phyloP scores from a whole-genome alignment of 129 eudicot genomes.

The Deinandra increscens region DNA sequence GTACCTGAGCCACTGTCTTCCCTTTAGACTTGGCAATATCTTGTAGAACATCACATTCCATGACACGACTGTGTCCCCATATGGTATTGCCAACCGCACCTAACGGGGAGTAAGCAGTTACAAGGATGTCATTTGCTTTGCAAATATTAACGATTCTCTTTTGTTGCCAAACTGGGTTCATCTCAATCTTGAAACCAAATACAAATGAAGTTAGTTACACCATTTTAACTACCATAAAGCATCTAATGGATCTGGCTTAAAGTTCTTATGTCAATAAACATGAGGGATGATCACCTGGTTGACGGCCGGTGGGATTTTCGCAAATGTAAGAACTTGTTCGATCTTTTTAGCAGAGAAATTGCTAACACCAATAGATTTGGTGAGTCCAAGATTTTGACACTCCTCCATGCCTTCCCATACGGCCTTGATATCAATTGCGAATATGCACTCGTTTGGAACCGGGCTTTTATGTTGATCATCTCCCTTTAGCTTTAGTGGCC shows the following conservation, averaged over 20 bases:
- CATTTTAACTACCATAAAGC: neutral
- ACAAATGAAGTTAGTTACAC: neutral
- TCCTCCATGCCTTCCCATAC: conserved; percentile 36
- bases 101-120: conserved; percentile 45
- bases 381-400: conserved; percentile 28
- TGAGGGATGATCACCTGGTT: conserved; percentile 19
- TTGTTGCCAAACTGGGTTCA: conserved; percentile 53
- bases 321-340: conserved; percentile 21
- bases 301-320: conserved; percentile 23
- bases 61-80: conserved; percentile 43
- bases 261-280: neutral
- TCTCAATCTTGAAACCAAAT: conserved; percentile 38
- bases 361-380: conserved; percentile 28
- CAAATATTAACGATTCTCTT: conserved; percentile 23
- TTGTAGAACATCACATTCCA: neutral
- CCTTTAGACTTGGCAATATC: neutral
- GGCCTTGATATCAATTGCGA: conserved; percentile 5
- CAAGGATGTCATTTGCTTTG: conserved; percentile 22
- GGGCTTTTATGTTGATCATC: neutral
- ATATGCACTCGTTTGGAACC: neutral
- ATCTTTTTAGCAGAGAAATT: conserved; percentile 9
- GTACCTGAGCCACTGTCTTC: conserved; percentile 43
- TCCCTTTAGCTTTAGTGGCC: neutral
- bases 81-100: conserved; percentile 36
- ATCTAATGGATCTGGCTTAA: neutral